Conservation (phyloP, 129 eudicot genomes). For the Lonicera japonica region DNA sequence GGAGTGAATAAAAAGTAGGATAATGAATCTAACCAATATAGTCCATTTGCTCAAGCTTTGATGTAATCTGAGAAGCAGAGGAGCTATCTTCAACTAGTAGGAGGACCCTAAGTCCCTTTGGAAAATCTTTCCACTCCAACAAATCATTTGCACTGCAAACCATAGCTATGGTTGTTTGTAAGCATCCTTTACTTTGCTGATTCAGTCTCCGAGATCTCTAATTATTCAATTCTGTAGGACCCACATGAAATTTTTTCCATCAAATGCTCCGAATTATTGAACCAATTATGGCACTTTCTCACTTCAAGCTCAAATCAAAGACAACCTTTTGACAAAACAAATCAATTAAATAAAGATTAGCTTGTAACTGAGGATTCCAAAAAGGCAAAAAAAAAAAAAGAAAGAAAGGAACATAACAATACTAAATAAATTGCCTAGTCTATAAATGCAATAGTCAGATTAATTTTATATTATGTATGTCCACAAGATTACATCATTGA, state of each 20-base stretch:
- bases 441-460: no score
- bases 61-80: slow-evolving; percentile 57
- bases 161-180: slow-evolving; percentile 43
- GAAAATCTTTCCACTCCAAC: slow-evolving; percentile 73
- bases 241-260: slow-evolving; percentile 3
- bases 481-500: no score
- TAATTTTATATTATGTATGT: no score
- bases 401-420: no score
- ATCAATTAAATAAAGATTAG: no score
- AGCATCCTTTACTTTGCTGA: slow-evolving; percentile 46
- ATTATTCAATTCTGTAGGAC: slow-evolving; percentile 25
- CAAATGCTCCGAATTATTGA: neutral
- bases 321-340: neutral
- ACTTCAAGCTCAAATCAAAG: neutral
- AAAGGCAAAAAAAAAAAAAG: no score
- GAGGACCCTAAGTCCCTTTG: slow-evolving; percentile 83
- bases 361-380: no score
- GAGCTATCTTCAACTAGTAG: slow-evolving; percentile 50
- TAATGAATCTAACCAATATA: slow-evolving; percentile 63
- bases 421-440: no score
- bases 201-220: slow-evolving; percentile 13
- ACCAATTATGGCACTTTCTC: neutral
- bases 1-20: slow-evolving; percentile 6
- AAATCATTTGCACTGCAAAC: slow-evolving; percentile 71
- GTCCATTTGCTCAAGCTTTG: slow-evolving; percentile 71